Evolutionary conservation across 805 yeast genomes (phyloP).

Genomic region (Metschnikowia anglica): DNA sequence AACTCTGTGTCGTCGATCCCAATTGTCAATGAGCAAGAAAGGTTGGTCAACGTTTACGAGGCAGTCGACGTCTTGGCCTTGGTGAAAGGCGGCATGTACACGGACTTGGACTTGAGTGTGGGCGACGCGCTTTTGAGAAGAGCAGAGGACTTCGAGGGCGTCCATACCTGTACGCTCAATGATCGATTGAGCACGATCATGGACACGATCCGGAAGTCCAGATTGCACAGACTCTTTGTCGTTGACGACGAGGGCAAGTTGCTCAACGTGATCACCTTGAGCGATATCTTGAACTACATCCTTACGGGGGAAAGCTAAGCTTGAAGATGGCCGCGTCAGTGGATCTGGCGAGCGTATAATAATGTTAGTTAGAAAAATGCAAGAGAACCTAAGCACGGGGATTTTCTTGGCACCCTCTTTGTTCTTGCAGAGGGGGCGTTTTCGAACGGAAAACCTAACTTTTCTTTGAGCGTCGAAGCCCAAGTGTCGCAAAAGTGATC

Average conservation of each 20-base stretch:
- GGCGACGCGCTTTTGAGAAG: constrained; percentile 95
- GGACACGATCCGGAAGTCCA: constrained; percentile 88
- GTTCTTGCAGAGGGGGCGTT: too few species aligned
- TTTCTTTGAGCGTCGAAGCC: too few species aligned
- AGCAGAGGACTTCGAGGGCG: constrained; percentile 96
- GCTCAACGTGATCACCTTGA: constrained; percentile 81
- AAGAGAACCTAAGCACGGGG: not conserved
- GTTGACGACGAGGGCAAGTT: constrained; percentile 81
- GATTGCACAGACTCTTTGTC: constrained; percentile 88
- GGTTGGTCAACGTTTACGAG: constrained; percentile 85
- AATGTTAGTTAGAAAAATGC: not conserved
- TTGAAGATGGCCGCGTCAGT: not conserved
- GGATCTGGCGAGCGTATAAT: not conserved
- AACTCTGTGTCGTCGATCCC: constrained; percentile 91
- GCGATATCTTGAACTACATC: constrained; percentile 85
- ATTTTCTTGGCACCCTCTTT: too few species aligned
- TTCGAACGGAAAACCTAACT: too few species aligned
- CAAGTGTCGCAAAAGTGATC: too few species aligned
- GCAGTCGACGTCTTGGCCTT: constrained; percentile 91
- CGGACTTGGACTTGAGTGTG: constrained; percentile 84
- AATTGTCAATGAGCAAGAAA: constrained; percentile 72
- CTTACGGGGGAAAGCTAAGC: constrained; percentile 55
- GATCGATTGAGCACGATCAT: constrained; percentile 86
- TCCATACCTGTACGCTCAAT: constrained; percentile 85
- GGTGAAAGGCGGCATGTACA: constrained; percentile 91